Evolutionary conservation across 345 rosid genomes (phyloP).

Genomic region (Schrenkiella parvula): DNA sequence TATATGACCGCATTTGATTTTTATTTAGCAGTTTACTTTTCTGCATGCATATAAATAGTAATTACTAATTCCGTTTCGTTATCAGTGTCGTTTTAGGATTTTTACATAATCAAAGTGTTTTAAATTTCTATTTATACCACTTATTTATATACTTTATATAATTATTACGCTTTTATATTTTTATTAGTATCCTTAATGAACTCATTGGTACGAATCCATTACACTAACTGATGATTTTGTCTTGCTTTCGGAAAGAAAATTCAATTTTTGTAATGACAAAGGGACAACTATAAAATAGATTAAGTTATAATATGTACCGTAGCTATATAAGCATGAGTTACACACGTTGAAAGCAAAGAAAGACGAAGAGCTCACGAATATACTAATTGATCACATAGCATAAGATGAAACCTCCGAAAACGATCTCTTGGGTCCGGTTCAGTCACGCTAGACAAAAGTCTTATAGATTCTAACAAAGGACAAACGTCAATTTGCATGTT

Average conservation of each 20-base stretch:
- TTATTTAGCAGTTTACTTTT: not conserved
- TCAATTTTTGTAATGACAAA: not conserved
- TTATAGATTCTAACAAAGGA: not conserved
- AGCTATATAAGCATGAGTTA: not conserved
- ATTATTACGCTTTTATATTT: not conserved
- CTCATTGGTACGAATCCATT: not conserved
- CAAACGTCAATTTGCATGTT: not conserved
- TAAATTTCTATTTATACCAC: not conserved
- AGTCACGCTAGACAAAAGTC: not conserved
- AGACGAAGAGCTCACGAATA: not conserved
- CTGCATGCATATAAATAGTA: not conserved
- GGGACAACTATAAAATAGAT: not conserved
- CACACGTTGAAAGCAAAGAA: not conserved
- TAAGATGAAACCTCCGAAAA: not conserved
- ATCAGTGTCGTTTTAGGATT: not conserved
- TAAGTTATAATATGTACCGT: not conserved
- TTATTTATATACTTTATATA: not conserved
- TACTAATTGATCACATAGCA: not conserved
- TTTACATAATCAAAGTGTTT: not conserved
- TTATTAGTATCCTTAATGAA: not conserved
- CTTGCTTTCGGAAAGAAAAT: not conserved
- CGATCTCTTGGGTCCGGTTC: not conserved
- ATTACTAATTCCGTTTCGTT: not conserved
- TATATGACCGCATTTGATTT: not conserved
- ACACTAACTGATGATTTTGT: not conserved